phyloP scores from a whole-genome alignment of 129 eudicot genomes.

The Oenanthe sinensis region DNA sequence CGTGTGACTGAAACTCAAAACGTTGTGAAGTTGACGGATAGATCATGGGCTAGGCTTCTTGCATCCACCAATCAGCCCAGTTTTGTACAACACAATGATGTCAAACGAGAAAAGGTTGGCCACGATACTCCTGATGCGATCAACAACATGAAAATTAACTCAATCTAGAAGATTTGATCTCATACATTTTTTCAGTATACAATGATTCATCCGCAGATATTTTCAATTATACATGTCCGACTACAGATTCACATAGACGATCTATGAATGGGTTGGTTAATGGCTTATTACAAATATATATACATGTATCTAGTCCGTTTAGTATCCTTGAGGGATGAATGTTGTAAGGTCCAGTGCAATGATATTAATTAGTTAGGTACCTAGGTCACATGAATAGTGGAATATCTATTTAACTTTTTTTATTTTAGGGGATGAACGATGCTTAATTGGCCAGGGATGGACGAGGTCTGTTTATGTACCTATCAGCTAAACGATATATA shows the following conservation, averaged over 20 bases:
- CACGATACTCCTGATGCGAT: constrained; percentile 24
- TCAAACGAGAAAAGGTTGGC: constrained; percentile 27
- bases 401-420: background rate
- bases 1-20: constrained; percentile 64
- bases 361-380: background rate
- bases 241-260: background rate
- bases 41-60: constrained; percentile 89
- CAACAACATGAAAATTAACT: constrained; percentile 23
- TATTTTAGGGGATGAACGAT: no score
- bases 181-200: background rate
- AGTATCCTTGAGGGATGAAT: background rate
- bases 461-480: background rate
- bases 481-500: background rate
- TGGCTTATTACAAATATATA: background rate
- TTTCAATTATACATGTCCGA: background rate
- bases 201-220: background rate
- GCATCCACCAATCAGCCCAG: constrained; percentile 81
- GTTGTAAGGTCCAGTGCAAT: background rate
- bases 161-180: constrained; percentile 16
- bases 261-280: background rate
- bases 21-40: constrained; percentile 66
- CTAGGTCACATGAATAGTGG: background rate
- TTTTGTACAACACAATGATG: constrained; percentile 35
- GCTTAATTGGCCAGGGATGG: no score
- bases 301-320: background rate